phyloP scores from a whole-genome alignment of 225 moss, liverwort and hornwort species.

The Marchantia polymorpha region DNA sequence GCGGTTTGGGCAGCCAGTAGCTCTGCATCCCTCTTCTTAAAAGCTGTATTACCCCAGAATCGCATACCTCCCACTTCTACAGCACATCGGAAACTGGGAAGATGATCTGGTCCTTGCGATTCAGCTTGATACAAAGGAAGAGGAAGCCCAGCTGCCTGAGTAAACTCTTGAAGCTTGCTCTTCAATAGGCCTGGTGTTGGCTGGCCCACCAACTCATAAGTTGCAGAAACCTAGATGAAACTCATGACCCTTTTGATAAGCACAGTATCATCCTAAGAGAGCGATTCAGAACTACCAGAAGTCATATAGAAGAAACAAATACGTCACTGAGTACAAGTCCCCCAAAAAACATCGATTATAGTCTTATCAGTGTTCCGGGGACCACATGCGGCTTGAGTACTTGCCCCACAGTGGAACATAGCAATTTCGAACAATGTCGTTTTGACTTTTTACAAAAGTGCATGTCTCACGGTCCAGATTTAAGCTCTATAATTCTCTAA shows the following conservation, averaged over 20 bases:
- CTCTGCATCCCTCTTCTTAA: constrained; percentile 30
- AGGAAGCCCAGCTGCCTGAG: constrained; percentile 33
- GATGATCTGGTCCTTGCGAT: constrained; percentile 28
- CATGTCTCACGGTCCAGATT: neutral
- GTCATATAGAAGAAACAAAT: neutral
- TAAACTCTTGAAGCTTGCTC: constrained; percentile 27
- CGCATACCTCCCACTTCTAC: constrained; percentile 26
- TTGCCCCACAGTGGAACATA: neutral
- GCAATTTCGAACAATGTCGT: neutral
- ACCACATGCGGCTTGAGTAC: neutral
- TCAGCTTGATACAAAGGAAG: constrained; percentile 26
- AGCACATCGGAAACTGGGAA: constrained; percentile 27
- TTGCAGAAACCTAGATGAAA: constrained; percentile 25
- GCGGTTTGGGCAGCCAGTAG: constrained; percentile 32
- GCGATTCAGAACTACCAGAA: neutral
- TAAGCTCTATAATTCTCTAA: neutral
- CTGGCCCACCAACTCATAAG: constrained; percentile 32
- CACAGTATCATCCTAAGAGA: neutral
- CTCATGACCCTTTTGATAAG: constrained; percentile 23
- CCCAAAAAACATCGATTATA: neutral
- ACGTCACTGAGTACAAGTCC: neutral
- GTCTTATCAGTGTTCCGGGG: neutral
- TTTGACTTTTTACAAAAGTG: neutral
- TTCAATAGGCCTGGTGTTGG: constrained; percentile 35
- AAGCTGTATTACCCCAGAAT: constrained; percentile 23